Base-by-base conservation (phyloP, 2,329 filamentous ascomycete genomes). In the Monosporascus sp. region DNA sequence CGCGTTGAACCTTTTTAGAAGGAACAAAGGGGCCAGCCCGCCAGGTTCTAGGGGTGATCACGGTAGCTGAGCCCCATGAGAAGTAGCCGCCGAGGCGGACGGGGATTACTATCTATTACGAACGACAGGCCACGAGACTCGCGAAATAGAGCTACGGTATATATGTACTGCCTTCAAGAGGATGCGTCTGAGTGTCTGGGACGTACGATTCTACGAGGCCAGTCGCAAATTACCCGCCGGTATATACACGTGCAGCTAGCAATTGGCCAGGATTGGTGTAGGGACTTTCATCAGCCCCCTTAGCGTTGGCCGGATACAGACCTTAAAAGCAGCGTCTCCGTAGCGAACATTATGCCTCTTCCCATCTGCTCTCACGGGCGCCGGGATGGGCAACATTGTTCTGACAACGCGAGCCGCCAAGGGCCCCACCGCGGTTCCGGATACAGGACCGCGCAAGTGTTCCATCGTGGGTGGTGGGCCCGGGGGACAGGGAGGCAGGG, bases 1-100 rank as follows among this genome's bases (percentile, higher is more conserved):
- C 58, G 78, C 80, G 44, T 74, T 84, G 54, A 76, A 76, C 5
- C 78, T 82, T 58, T 81, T 83, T 62, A 73, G 78, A 60, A 74
- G 78, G 51, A 77, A 81, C 60, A 81, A 80, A 66, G 70, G 67
- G 24, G 15, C 43, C 22, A 26, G 22, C 5, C 43, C 43, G 17
- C 26, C 43, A 9, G 22, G 43, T 22, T 14, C 22, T 22, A 35
- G 31, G 31, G 14, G 22, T n/a, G 43, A 46, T 31, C 31, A 1
- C 7, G 43, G 43, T 26, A 46, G 43, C 43, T 46, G 43, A 46
- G 26, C 17, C 43, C 6, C 31, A 46, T 46, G 20, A n/a, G 24
- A 28, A 24, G 22, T n/a, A n/a, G 14, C 40, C 40, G 40, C 43
- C 43, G 43, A 46, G 17, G 43, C 22, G 43, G 43, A 15, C 9